Evolutionary conservation across 352 stramenopile species (phyloP).

Genomic region (Pythium phragmitis): DNA sequence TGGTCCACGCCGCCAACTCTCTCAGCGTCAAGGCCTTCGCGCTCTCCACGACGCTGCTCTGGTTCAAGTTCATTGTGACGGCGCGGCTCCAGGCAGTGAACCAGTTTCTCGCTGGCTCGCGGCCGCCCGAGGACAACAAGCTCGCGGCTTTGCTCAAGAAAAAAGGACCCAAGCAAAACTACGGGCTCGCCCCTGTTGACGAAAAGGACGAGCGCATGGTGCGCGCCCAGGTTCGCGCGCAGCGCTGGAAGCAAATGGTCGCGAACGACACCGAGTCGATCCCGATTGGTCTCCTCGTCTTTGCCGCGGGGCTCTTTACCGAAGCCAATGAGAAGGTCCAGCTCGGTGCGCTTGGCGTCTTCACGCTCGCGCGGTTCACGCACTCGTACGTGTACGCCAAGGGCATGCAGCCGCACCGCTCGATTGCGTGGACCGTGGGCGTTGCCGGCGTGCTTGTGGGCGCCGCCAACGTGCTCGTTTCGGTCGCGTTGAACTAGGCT

Average conservation of each 20-base stretch:
- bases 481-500: slow-evolving; percentile 2
- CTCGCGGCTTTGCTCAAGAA: slow-evolving; percentile 21
- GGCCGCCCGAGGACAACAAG: slow-evolving; percentile 36
- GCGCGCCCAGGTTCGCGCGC: slow-evolving; percentile 21
- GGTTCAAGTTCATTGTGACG: slow-evolving; percentile 32
- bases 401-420: slow-evolving; percentile 42
- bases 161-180: slow-evolving; percentile 34
- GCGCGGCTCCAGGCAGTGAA: slow-evolving; percentile 34
- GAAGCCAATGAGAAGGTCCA: slow-evolving; percentile 19
- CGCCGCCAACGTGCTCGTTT: slow-evolving; percentile 1
- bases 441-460: background rate
- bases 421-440: slow-evolving; percentile 26
- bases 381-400: slow-evolving; percentile 48
- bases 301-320: slow-evolving; percentile 31
- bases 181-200: slow-evolving; percentile 25
- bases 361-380: slow-evolving; percentile 34
- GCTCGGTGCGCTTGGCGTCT: slow-evolving; percentile 28
- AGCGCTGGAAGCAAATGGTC: slow-evolving; percentile 43
- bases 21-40: slow-evolving; percentile 19
- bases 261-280: slow-evolving; percentile 55
- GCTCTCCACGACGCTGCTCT: slow-evolving; percentile 14
- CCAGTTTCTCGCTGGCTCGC: slow-evolving; percentile 31
- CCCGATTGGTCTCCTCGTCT: slow-evolving; percentile 43
- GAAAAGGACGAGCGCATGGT: slow-evolving; percentile 30
- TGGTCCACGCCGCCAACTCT: slow-evolving; percentile 4